A percentile compares a stretch with the other conserved stretches of the same genome.
Conservation (phyloP, 305 asterid species). For the Fraxinus paxiana region DNA sequence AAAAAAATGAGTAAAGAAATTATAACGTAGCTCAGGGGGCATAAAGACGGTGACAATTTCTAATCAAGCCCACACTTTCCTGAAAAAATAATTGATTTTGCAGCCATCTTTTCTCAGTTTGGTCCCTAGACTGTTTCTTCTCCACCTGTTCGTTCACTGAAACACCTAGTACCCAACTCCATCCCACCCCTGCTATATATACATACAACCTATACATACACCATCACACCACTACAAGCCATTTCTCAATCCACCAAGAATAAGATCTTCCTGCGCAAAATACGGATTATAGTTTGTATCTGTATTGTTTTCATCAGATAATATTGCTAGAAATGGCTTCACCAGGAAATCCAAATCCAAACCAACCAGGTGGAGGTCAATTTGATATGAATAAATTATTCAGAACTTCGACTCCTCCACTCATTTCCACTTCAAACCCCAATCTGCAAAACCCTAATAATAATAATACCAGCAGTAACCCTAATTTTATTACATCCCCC, state of each 20-base stretch:
- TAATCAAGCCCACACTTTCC: neutral
- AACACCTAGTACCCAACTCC: conserved; percentile 7
- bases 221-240: neutral
- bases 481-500: conserved; percentile 4
- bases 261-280: neutral
- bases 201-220: neutral
- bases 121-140: conserved; percentile 32
- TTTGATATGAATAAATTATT: conserved; percentile 65
- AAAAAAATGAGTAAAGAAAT: too few species aligned
- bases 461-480: conserved; percentile 3
- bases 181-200: conserved; percentile 7
- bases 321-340: conserved; percentile 57
- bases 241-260: conserved; percentile 12
- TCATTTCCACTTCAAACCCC: conserved; percentile 30
- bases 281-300: neutral
- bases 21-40: too few species aligned
- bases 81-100: neutral
- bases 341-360: conserved; percentile 34
- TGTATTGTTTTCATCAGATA: neutral
- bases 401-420: conserved; percentile 43
- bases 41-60: neutral
- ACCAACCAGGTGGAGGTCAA: conserved; percentile 52
- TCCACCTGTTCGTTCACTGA: conserved; percentile 23
- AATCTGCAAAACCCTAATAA: conserved; percentile 46
- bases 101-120: conserved; percentile 13